Conservation (phyloP, 208 protist genomes). For the Polymyxa betae region DNA sequence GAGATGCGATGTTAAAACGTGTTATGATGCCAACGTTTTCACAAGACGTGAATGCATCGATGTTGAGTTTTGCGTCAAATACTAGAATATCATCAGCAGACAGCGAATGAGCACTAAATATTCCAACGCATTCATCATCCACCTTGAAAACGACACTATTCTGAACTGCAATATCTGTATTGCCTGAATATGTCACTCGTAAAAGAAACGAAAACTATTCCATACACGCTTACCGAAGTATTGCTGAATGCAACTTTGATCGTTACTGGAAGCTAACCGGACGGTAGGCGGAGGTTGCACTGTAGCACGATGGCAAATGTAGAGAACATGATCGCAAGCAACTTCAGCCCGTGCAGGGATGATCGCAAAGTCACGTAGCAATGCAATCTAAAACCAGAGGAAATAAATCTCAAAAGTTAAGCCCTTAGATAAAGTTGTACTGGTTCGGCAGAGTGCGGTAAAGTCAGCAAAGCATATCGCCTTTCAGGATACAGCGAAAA, state of each 20-base stretch:
- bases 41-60: neutral
- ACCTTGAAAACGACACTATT: neutral
- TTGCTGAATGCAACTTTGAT: neutral
- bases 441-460: neutral
- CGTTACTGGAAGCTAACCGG: neutral
- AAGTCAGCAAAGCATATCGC: neutral
- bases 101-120: neutral
- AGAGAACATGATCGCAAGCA: constrained; percentile 17
- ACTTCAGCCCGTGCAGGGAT: neutral
- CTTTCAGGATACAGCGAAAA: neutral
- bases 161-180: neutral
- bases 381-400: neutral
- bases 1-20: neutral
- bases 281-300: neutral
- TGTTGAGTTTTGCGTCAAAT: neutral
- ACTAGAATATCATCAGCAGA: neutral
- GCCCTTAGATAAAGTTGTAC: neutral
- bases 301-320: constrained; percentile 31
- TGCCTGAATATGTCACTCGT: too few relatives aligned
- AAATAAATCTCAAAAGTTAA: neutral
- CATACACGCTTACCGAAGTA: neutral
- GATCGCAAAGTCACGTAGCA: neutral
- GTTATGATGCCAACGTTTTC: neutral
- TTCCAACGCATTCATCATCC: neutral
- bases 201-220: too few relatives aligned